Evolutionary conservation across 2,329 filamentous ascomycete species (phyloP), one percentile per base, ranked within the genome.

Genomic region (Pseudogymnoascus sp.): DNA sequence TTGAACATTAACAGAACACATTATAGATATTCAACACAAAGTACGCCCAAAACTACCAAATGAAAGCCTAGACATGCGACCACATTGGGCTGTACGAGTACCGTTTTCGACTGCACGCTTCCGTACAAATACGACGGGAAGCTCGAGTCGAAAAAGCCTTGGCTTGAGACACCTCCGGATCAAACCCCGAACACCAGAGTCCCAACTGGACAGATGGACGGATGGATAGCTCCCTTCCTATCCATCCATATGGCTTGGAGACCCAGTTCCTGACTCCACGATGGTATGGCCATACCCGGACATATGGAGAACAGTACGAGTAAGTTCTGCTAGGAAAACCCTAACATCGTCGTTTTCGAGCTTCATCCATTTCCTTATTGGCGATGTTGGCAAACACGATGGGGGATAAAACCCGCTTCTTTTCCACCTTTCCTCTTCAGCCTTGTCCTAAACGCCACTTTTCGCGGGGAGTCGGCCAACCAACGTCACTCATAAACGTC

Each of bases 401-500:
- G 47, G 47, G 47, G 47, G 47, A 33, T 15, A 6, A 54, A 54
- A 33, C 47, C 47, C 47, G 47, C 47, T 35, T 29, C 5, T n/a
- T 54, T 54, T 54, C 47, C 47, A 54, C 47, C 29, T 54, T 54
- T 33, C 47, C 29, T 33, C 47, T 21, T 54, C 47, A 54, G 47
- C 47, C 47, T 54, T 54, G 47, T 54, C 26, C 29, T 54, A 33
- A 54, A 54, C 26, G 47, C 47, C 47, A 54, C 47, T 54, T 33
- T 54, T 54, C 29, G 47, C 47, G 47, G 47, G 47, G 47, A 54
- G 29, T 35, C 15, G 47, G 47, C 47, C 47, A 54, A 54, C 47
- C 47, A 54, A 54, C 47, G 47, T 54, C 47, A 54, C 47, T 54
- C 29, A 54, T 33, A 54, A 54, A 33, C 21, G 47, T 54, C 47